phyloP scores from a whole-genome alignment of 192 early-diverging fungal species.

The Mortierella hygrophila region DNA sequence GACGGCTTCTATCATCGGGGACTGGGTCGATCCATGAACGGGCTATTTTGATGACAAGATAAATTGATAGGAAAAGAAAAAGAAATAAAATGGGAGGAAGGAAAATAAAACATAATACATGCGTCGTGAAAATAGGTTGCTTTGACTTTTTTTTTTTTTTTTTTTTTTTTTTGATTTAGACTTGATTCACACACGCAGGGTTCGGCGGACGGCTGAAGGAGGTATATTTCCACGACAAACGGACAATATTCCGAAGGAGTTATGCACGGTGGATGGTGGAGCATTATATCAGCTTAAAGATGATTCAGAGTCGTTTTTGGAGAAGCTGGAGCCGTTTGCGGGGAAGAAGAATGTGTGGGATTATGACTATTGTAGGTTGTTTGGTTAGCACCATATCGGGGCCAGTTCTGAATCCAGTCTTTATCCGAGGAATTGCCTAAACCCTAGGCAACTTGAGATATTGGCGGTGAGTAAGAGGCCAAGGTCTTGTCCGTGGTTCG shows the following conservation, averaged over 20 bases:
- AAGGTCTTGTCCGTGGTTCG: background rate
- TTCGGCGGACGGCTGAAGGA: background rate
- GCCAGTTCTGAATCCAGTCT: background rate
- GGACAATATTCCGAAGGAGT: background rate
- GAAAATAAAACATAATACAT: background rate
- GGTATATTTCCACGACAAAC: background rate
- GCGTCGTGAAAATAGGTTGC: background rate
- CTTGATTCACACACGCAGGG: background rate
- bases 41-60: background rate
- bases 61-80: background rate
- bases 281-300: background rate
- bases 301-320: background rate
- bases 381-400: background rate
- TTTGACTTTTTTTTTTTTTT: background rate
- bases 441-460: background rate
- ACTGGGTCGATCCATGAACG: constrained; percentile 8
- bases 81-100: background rate
- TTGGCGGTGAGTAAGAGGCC: background rate
- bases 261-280: background rate
- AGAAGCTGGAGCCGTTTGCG: background rate
- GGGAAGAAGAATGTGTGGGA: background rate
- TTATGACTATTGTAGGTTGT: background rate
- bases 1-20: constrained; percentile 28
- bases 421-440: background rate
- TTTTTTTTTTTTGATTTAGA: too few species aligned